phyloP scores from a whole-genome alignment of 2,329 filamentous ascomycete species.

The Sporothrix euskadiensis region DNA sequence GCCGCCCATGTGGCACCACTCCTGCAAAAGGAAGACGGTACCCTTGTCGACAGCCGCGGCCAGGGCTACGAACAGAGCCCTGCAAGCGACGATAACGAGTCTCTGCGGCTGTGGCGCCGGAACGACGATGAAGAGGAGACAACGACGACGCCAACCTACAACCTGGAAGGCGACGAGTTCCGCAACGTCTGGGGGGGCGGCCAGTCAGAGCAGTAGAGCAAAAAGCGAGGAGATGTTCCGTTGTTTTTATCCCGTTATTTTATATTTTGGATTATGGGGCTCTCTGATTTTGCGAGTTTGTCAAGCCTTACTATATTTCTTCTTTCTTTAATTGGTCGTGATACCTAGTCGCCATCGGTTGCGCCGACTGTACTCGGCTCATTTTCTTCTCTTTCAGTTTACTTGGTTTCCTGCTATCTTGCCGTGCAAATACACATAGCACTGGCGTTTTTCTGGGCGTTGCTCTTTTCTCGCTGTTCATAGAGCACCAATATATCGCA shows the following conservation, averaged over 20 bases:
- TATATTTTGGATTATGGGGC: background rate
- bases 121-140: slow-evolving; percentile 15
- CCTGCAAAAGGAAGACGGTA: background rate
- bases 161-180: slow-evolving; percentile 33
- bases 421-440: slow-evolving; percentile 11
- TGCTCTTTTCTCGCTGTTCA: background rate
- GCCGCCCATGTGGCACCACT: background rate
- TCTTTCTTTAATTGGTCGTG: slow-evolving; percentile 16
- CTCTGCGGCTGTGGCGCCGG: slow-evolving; percentile 31
- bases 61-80: background rate
- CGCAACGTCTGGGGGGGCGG: slow-evolving; percentile 33
- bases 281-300: background rate
- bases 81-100: slow-evolving; percentile 30
- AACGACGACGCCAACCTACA: slow-evolving; percentile 29
- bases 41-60: background rate
- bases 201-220: background rate
- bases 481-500: background rate
- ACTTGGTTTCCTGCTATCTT: background rate
- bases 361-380: background rate
- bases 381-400: background rate
- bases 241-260: background rate
- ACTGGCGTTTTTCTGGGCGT: background rate
- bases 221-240: background rate
- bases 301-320: background rate
- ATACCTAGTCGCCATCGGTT: slow-evolving; percentile 21